phyloP scores from a whole-genome alignment of 768 basidiomycete genomes.

The Hygrocybe punicea region DNA sequence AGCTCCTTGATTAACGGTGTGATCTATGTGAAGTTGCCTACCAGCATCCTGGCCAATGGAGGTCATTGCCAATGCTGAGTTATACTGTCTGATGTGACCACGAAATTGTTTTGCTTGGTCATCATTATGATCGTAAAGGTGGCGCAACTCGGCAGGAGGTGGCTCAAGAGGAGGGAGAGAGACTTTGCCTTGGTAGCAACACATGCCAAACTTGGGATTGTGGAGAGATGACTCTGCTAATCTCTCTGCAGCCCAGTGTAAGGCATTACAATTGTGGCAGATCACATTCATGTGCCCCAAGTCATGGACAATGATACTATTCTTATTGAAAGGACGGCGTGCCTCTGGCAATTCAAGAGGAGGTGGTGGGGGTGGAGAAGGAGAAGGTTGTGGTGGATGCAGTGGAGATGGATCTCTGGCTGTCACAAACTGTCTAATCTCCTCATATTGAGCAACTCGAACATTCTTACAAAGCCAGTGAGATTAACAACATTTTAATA shows the following conservation, averaged over 20 bases:
- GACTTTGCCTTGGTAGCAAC: slow-evolving; percentile 38
- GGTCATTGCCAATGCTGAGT: slow-evolving; percentile 34
- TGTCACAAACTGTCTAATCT: background rate
- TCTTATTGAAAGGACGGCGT: slow-evolving; percentile 11
- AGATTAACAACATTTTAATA: background rate
- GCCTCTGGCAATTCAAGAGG: slow-evolving; percentile 6
- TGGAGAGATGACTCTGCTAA: slow-evolving; percentile 3
- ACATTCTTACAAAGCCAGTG: background rate
- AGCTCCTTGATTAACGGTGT: slow-evolving; percentile 19
- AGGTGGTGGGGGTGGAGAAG: too few species aligned
- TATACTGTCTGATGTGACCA: slow-evolving; percentile 35
- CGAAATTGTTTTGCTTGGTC: slow-evolving; percentile 21
- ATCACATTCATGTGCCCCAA: slow-evolving; percentile 35
- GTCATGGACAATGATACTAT: slow-evolving; percentile 16
- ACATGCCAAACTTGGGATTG: slow-evolving; percentile 33
- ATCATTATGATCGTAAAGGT: slow-evolving; percentile 16
- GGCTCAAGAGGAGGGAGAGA: slow-evolving; percentile 21
- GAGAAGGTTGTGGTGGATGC: too few species aligned
- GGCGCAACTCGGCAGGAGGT: slow-evolving; percentile 23
- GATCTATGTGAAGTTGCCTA: slow-evolving; percentile 26
- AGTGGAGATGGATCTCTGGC: background rate
- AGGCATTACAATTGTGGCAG: slow-evolving; percentile 34
- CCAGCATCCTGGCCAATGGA: slow-evolving; percentile 29
- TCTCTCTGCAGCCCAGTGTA: slow-evolving; percentile 36
- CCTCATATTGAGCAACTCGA: too few species aligned